Evolutionary conservation across 2,329 filamentous ascomycete genomes (phyloP), one percentile per base, ranked within the genome.

Genomic region (Emericellopsis cladophorae): DNA sequence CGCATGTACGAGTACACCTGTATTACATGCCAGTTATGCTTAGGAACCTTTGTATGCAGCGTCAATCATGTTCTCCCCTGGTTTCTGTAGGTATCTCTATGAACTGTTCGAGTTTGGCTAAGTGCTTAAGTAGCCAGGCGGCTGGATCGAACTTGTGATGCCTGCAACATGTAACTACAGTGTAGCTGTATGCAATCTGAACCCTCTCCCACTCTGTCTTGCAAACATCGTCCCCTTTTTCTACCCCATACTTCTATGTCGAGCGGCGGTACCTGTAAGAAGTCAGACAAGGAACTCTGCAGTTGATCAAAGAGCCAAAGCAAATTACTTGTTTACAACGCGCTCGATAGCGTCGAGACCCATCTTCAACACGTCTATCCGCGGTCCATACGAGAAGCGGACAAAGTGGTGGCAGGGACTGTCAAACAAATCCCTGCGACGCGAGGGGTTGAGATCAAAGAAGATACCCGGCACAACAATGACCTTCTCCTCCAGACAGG

Each of bases 391-490:
- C 42, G 81, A 87, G 51, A 93, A 74, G 40, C 87, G 75, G 23
- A 93, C 84, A 58, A 90, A 93, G 64, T 92, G 83, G 64, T 96
- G 90, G 64, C 90, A 95, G 44, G 90, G 90, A 50, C 79, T 86
- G 64, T 96, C 90, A 50, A 96, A 96, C 50, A 96, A 63, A 60
- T 96, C 90, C 57, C 90, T 74, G 48, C 90, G 75, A 59, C 87
- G 83, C 31, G 84, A 82, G 4, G 90, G 90, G 66, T 96, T 96
- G 48, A 96, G 65, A 55, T 96, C 90, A 59, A 96, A 96, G 74
- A 96, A 96, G 61, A 96, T 96, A 45, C 90, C 90, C 0, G 90
- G 90, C 5, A 96, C 90, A 15, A 95, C 88, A 55, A 95, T 95
- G 49, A 93, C 86, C 72, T 93, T 93, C 69, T 95, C 88, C 54